phyloP scores from a whole-genome alignment of 495 filamentous ascomycete species.

The Articulospora tetracladia region DNA sequence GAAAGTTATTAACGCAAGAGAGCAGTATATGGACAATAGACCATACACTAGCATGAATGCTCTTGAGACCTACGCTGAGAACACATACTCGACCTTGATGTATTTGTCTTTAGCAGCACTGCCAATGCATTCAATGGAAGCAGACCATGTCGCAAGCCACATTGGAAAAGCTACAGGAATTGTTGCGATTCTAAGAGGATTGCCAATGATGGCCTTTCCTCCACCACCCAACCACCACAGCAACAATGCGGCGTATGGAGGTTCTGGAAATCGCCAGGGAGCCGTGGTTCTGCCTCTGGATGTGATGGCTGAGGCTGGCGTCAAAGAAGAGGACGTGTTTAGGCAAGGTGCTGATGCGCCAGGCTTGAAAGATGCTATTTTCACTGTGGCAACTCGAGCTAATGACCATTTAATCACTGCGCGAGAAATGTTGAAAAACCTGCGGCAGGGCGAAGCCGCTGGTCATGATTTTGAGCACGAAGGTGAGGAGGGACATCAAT shows the following conservation, averaged over 20 bases:
- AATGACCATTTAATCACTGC: constrained; percentile 95
- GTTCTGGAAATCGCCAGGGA: constrained; percentile 48
- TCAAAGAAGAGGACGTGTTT: constrained; percentile 86
- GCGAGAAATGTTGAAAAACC: constrained; percentile 80
- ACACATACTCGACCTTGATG: constrained; percentile 89
- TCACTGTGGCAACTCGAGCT: constrained; percentile 85
- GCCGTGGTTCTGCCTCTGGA: constrained; percentile 79
- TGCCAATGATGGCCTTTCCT: constrained; percentile 81
- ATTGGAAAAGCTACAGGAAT: constrained; percentile 93
- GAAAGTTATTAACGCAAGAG: constrained; percentile 72
- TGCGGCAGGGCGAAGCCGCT: constrained; percentile 65
- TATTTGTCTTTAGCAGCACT: constrained; percentile 81
- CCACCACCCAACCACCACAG: constrained; percentile 53
- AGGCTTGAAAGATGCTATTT: constrained; percentile 84
- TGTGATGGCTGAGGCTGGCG: constrained; percentile 74
- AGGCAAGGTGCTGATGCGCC: constrained; percentile 70
- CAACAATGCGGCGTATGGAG: constrained; percentile 35
- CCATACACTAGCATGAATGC: constrained; percentile 71
- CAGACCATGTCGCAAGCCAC: constrained; percentile 90
- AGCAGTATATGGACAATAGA: constrained; percentile 77
- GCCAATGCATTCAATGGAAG: constrained; percentile 72
- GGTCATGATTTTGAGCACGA: constrained; percentile 86
- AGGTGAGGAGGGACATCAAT: constrained; percentile 70
- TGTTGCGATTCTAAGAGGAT: constrained; percentile 72
- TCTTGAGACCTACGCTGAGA: constrained; percentile 86